These are phyloP conservation scores for Plasmodium malariae DNA, from an alignment of 169 alveolate genomes.

Conservation along the genomic window DNA sequence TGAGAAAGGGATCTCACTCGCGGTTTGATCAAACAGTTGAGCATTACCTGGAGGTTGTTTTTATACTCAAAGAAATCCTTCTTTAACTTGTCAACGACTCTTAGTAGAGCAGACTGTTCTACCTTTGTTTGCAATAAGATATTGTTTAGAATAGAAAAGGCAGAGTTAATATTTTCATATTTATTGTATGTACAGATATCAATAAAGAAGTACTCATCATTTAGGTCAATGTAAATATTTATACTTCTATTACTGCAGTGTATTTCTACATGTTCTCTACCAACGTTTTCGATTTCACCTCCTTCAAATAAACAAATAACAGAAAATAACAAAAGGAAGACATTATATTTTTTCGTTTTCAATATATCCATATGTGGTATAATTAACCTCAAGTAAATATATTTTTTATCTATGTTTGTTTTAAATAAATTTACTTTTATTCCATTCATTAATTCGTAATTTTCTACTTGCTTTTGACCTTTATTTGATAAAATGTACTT, in stretches of 20 bases:
- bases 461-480: conserved; percentile 38
- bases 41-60: conserved; percentile 76
- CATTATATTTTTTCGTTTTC: conserved; percentile 35
- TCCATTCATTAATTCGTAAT: conserved; percentile 54
- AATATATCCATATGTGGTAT: conserved; percentile 72
- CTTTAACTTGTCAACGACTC: conserved; percentile 79
- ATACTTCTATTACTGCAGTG: conserved; percentile 86
- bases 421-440: conserved; percentile 53
- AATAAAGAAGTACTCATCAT: conserved; percentile 85
- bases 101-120: conserved; percentile 72
- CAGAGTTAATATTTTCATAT: conserved; percentile 40
- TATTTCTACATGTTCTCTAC: conserved; percentile 88
- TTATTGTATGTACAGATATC: conserved; percentile 81
- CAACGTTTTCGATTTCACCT: conserved; percentile 87
- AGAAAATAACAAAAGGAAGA: conserved; percentile 46
- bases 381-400: conserved; percentile 49
- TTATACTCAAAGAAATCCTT: conserved; percentile 83
- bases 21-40: conserved; percentile 41
- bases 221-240: conserved; percentile 84
- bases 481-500: conserved; percentile 10
- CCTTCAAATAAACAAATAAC: conserved; percentile 88
- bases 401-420: conserved; percentile 54
- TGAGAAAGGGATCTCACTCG: neutral
- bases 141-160: conserved; percentile 68
- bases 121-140: conserved; percentile 56